Evolutionary conservation across 257 asterid genomes (phyloP), one percentile per base, ranked within the genome.

Genomic region (Capsicum rhomboideum): DNA sequence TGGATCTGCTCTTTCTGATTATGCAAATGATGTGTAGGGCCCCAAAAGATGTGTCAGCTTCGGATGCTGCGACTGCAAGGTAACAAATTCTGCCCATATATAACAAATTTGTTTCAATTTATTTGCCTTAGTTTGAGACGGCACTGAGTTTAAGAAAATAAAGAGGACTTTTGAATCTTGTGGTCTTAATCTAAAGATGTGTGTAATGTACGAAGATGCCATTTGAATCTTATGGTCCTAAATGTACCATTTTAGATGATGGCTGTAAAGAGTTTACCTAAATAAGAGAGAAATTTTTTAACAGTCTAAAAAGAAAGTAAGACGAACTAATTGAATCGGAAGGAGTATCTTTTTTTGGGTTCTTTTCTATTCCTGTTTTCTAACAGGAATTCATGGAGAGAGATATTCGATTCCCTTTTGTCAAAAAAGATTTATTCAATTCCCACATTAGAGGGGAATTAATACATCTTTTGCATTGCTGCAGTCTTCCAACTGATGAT

Each of bases 1-100:
- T 53, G 44, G 67, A 23, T 75, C 63, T 42, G 29, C 58, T 8
- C 64, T 67, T 80, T 81, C 83, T 58, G 78, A 75, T 88, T 42
- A 78, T 83, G 72, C 67, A 68, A 71, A 80, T 85, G 84, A 59
- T 63, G 68, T 88, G 82, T 85, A 93, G 96, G 90, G 89, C 78
- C 52, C 84, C 93, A 58, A 87, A 80, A 85, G 88, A 81, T 84
- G 63, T 31, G 82, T 80, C 92, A 83, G 86, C 90, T 86, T 90
- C 91, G 75, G 85, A 86, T 83, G 91, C 90, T 53, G 88, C 86
- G 18, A 64, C 87, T 80, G 83, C 87, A n/a, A 85, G 31, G 98
- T 93, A 91, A 83, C 88, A 59, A n/a, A 29, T 37, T 66, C 16
- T 34, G 58, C 68, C 46, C 20, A 34, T 66, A 14, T 82, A 34